Percentiles rank a stretch among this genome's conserved stretches.
Evolutionary conservation across 2,329 filamentous ascomycete genomes (phyloP).

Genomic region (Juglanconis sp.): DNA sequence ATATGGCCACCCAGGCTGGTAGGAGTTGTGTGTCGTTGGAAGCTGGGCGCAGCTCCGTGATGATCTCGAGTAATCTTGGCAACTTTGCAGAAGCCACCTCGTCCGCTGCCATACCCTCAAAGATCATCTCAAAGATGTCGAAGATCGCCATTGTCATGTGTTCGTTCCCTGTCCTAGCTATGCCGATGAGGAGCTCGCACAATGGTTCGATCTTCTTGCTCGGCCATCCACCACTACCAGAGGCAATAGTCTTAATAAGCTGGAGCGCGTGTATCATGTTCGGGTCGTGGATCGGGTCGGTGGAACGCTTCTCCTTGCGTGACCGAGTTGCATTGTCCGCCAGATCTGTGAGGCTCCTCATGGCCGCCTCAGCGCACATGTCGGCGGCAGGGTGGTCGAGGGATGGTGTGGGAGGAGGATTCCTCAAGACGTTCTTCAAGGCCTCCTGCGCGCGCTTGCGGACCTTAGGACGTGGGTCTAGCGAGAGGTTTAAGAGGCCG

Average conservation of each 20-base stretch:
- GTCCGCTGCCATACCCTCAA: slow-evolving; percentile 82
- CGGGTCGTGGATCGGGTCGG: slow-evolving; percentile 67
- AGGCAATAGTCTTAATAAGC: slow-evolving; percentile 83
- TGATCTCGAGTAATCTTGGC: slow-evolving; percentile 83
- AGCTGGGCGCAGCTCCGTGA: slow-evolving; percentile 85
- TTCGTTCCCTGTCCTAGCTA: slow-evolving; percentile 87
- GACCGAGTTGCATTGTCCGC: slow-evolving; percentile 59
- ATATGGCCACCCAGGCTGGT: slow-evolving; percentile 92
- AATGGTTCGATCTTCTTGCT: slow-evolving; percentile 91
- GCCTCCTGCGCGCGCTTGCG: slow-evolving; percentile 91
- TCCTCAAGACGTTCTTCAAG: slow-evolving; percentile 75
- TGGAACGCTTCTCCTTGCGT: slow-evolving; percentile 66
- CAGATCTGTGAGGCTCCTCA: slow-evolving; percentile 75
- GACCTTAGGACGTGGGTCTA: slow-evolving; percentile 89
- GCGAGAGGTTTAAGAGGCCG: slow-evolving; percentile 76
- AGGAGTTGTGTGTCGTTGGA: slow-evolving; percentile 92
- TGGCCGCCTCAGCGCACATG: slow-evolving; percentile 89
- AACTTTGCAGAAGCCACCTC: slow-evolving; percentile 87
- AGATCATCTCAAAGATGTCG: slow-evolving; percentile 96
- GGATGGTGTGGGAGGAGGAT: slow-evolving; percentile 84
- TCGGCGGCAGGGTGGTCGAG: slow-evolving; percentile 92
- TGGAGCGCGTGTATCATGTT: slow-evolving; percentile 88
- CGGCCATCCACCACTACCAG: slow-evolving; percentile 89
- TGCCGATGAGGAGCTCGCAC: slow-evolving; percentile 83
- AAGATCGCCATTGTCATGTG: slow-evolving; percentile 96